Conservation (phyloP, 108 stramenopile species). For the Mayamaea pseudoterrestris region DNA sequence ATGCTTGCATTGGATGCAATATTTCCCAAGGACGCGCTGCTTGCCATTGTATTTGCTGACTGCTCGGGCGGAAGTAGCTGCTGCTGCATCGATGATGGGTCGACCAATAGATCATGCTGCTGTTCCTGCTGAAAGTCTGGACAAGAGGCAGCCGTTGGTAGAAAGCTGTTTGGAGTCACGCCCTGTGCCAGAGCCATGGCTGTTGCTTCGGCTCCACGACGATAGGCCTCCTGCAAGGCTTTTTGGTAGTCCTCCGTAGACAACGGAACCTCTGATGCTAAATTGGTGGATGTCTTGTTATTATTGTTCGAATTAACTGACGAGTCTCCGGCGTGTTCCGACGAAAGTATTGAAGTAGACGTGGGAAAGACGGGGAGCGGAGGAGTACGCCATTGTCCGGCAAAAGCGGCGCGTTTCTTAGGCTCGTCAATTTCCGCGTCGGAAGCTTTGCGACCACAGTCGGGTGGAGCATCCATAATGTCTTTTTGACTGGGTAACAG, state of each 20-base stretch:
- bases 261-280: background rate
- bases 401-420: constrained; percentile 63
- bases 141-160: constrained; percentile 24
- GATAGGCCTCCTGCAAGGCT: constrained; percentile 76
- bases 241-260: constrained; percentile 65
- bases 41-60: too few species aligned
- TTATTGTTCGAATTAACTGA: background rate
- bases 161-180: too few species aligned
- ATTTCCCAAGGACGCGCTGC: too few species aligned
- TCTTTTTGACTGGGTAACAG: too few species aligned
- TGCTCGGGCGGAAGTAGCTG: background rate
- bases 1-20: background rate
- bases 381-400: constrained; percentile 80
- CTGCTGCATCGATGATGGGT: background rate
- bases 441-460: too few species aligned
- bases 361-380: constrained; percentile 54
- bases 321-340: background rate
- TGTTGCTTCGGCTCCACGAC: constrained; percentile 17
- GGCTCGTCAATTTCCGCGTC: background rate
- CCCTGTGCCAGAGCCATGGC: constrained; percentile 2
- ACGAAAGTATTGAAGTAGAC: background rate
- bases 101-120: constrained; percentile 3
- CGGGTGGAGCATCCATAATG: too few species aligned
- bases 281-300: background rate
- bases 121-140: constrained; percentile 24